Conservation (phyloP, 768 basidiomycete genomes). For the Rhodotorula sphaerocarpa region DNA sequence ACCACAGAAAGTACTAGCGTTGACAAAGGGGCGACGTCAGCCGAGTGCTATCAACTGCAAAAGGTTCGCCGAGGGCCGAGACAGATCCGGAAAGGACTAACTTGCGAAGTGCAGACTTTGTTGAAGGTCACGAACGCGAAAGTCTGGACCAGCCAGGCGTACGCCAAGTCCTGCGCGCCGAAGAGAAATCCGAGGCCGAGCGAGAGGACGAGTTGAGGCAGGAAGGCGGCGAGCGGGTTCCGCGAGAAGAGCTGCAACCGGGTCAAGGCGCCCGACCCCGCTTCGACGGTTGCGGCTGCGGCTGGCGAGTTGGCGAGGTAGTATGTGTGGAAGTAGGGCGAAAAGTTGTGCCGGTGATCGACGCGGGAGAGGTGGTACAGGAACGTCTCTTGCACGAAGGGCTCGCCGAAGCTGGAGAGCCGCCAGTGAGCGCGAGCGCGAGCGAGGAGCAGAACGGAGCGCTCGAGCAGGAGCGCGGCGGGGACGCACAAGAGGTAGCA, state of each 20-base stretch:
- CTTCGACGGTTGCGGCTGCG: background rate
- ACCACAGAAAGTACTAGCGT: conserved; percentile 94
- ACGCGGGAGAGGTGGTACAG: conserved; percentile 82
- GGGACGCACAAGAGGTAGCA: conserved; percentile 68
- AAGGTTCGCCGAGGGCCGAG: background rate
- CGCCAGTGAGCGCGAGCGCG: no score
- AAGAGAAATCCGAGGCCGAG: conserved; percentile 67
- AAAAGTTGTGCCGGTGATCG: conserved; percentile 97
- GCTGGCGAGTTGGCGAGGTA: conserved; percentile 53
- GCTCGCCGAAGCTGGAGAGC: conserved; percentile 72
- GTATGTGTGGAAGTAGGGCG: conserved; percentile 90
- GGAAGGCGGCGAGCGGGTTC: conserved; percentile 34
- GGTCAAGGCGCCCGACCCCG: no score
- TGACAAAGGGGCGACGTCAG: background rate
- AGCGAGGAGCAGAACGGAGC: background rate
- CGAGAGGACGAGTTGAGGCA: conserved; percentile 48
- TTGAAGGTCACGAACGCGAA: conserved; percentile 88
- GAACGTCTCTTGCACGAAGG: conserved; percentile 85
- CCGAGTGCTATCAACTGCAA: no score
- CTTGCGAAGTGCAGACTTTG: conserved; percentile 96
- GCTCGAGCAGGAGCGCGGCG: background rate
- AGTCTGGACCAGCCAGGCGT: conserved; percentile 89
- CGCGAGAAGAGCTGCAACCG: conserved; percentile 7
- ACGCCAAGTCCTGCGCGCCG: conserved; percentile 58
- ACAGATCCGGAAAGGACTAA: background rate